Evolutionary conservation across 257 asterid species (phyloP), one percentile per base, ranked within the genome.

Genomic region (Craterostigma plantagineum): DNA sequence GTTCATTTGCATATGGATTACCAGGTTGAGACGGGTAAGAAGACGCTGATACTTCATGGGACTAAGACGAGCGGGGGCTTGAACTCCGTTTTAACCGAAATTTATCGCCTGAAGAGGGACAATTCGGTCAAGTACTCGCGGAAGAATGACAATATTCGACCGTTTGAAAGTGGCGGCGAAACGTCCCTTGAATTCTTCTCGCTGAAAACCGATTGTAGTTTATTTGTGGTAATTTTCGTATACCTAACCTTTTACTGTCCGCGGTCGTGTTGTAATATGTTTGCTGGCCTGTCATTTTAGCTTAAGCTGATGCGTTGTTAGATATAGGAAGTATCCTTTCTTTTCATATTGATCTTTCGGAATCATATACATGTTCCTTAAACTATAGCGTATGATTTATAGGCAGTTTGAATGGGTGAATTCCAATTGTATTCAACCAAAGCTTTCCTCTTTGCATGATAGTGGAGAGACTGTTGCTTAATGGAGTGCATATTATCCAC

Each of bases 11-110:
- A 43, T 14, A 4, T 13, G 37, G 9, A 27, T 34, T 42, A 50
- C 18, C 73, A 79, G 98, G 79, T 82, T 39, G 99, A 90, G 68
- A 70, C 72, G 12, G 81, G 84, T 67, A 90, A 90, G 84, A 83
- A 79, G 68, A 75, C 99, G 11, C 71, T 90, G 16, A 68, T 83
- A 61, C 87, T 83, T 47, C 77, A 83, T 36, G 95, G 99, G 14
- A 79, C 91, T 6, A 90, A 79, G 75, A 79, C 92, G 10, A 90
- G 92, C 69, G 56, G 42, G 42, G 87, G 79, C 49, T 47, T 90
- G 73, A 90, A 79, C 61, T 63, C 81, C n/a, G 55, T 79, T 42
- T 43, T 90, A 65, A 63, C 92, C 0, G 92, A 90, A 51, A 70
- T 90, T 15, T 63, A 83, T 69, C 92, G 75, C 60, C 66, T 90